A percentile compares a stretch with the other conserved stretches of the same genome.
Evolutionary conservation across 352 stramenopile species (phyloP).

Genomic region (Phytophthora sp.): DNA sequence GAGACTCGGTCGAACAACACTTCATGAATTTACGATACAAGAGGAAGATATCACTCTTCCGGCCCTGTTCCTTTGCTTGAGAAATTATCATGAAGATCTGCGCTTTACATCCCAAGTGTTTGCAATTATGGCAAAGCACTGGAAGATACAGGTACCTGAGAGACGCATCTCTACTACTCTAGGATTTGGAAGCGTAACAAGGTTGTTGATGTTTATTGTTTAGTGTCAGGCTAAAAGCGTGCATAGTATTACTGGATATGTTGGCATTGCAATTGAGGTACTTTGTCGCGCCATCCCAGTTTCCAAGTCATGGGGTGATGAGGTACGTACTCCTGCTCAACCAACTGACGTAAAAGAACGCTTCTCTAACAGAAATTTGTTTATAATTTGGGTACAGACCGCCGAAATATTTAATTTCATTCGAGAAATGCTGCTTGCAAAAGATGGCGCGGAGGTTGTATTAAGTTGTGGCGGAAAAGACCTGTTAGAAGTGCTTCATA

Average conservation of each 20-base stretch:
- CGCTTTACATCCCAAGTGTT: constrained; percentile 63
- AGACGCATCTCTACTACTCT: too few species aligned
- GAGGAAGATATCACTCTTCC: constrained; percentile 60
- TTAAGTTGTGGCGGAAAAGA: constrained; percentile 52
- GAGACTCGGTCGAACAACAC: constrained; percentile 40
- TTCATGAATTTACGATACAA: constrained; percentile 51
- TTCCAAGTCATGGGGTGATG: constrained; percentile 15
- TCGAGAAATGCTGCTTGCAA: constrained; percentile 54
- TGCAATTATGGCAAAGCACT: constrained; percentile 59
- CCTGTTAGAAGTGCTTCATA: constrained; percentile 42
- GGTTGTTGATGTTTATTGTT: too few species aligned
- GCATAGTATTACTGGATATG: constrained; percentile 58
- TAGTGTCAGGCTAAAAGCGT: constrained; percentile 33
- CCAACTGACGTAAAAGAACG: neutral
- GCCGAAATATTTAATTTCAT: constrained; percentile 71
- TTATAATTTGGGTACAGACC: constrained; percentile 30
- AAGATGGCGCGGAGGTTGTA: constrained; percentile 55
- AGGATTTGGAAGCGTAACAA: too few species aligned
- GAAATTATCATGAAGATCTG: constrained; percentile 49
- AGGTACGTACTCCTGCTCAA: constrained; percentile 14
- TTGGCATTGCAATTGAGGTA: constrained; percentile 63
- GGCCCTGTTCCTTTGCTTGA: constrained; percentile 70
- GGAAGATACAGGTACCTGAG: constrained; percentile 37
- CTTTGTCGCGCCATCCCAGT: constrained; percentile 30
- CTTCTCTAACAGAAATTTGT: neutral